phyloP scores from a whole-genome alignment of 2,329 filamentous ascomycete species.

The Pseudopyrenochaeta lycopersici region DNA sequence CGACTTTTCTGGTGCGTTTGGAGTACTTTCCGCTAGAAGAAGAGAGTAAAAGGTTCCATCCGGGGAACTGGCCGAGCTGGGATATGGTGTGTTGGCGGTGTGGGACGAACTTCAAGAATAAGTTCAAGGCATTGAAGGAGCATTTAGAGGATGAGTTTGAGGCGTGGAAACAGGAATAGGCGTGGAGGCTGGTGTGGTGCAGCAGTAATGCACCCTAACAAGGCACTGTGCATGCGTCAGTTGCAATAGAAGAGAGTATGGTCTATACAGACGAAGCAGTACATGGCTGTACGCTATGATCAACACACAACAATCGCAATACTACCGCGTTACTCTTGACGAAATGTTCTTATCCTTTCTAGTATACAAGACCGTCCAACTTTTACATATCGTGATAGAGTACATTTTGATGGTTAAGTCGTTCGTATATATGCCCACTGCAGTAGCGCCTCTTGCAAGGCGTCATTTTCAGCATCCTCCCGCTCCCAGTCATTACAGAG shows the following conservation, averaged over 20 bases:
- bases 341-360: slow-evolving; percentile 14
- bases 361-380: slow-evolving; percentile 28
- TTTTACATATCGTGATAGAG: slow-evolving; percentile 18
- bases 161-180: slow-evolving; percentile 67
- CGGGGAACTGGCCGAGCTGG: slow-evolving; percentile 67
- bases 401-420: slow-evolving; percentile 20
- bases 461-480: too few species aligned
- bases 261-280: too few species aligned
- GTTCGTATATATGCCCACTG: neutral
- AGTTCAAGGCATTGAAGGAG: slow-evolving; percentile 76
- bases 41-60: slow-evolving; percentile 70
- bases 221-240: too few species aligned
- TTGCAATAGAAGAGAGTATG: too few species aligned
- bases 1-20: slow-evolving; percentile 81
- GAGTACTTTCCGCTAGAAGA: slow-evolving; percentile 78
- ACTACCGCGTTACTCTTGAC: neutral
- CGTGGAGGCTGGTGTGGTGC: neutral
- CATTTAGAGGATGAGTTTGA: slow-evolving; percentile 81
- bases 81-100: slow-evolving; percentile 89
- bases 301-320: too few species aligned
- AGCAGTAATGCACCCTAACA: too few species aligned
- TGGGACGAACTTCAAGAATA: slow-evolving; percentile 74
- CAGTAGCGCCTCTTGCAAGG: neutral
- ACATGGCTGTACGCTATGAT: too few species aligned
- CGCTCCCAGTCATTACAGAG: too few species aligned